These are phyloP conservation scores for Saitoella complicata DNA, from an alignment of 805 yeast species.

Conservation along the genomic window DNA sequence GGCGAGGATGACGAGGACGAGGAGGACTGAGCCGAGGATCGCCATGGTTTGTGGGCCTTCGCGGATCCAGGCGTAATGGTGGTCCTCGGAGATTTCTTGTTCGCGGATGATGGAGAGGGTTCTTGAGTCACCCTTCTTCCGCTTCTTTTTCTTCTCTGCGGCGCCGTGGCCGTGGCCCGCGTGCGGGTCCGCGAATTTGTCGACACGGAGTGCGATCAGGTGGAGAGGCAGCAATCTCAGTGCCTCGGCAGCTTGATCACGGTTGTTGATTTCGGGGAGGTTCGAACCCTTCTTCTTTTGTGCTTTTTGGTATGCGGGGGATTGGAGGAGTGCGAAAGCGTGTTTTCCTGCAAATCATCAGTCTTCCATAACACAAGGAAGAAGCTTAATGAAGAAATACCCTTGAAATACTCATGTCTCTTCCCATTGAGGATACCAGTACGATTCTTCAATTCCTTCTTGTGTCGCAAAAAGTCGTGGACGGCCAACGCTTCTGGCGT, in stretches of 20 bases:
- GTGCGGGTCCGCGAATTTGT: conserved; percentile 16
- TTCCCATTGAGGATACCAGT: conserved; percentile 59
- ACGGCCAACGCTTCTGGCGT: conserved; percentile 46
- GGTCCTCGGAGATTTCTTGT: conserved; percentile 24
- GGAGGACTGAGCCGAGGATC: conserved; percentile 44
- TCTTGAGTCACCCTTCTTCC: too few relatives aligned
- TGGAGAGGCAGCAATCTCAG: conserved; percentile 55
- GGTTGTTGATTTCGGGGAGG: conserved; percentile 35
- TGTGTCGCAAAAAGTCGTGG: conserved; percentile 54
- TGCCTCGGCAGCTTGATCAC: conserved; percentile 41
- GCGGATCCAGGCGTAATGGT: conserved; percentile 72
- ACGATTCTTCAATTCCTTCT: conserved; percentile 59
- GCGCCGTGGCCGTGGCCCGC: conserved; percentile 8
- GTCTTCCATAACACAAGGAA: conserved; percentile 13
- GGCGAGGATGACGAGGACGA: conserved; percentile 46
- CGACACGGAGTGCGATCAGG: conserved; percentile 60
- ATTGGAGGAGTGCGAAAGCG: conserved; percentile 56
- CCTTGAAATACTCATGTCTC: conserved; percentile 69
- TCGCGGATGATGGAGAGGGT: conserved; percentile 24
- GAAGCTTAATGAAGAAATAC: conserved; percentile 1
- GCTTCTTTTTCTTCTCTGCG: conserved; percentile 12
- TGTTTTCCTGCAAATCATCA: conserved; percentile 36
- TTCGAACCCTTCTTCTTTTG: conserved; percentile 28
- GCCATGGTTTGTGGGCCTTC: conserved; percentile 54
- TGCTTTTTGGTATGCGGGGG: conserved; percentile 48